Conservation (phyloP, 495 filamentous ascomycete species). For the Daldinia loculata region DNA sequence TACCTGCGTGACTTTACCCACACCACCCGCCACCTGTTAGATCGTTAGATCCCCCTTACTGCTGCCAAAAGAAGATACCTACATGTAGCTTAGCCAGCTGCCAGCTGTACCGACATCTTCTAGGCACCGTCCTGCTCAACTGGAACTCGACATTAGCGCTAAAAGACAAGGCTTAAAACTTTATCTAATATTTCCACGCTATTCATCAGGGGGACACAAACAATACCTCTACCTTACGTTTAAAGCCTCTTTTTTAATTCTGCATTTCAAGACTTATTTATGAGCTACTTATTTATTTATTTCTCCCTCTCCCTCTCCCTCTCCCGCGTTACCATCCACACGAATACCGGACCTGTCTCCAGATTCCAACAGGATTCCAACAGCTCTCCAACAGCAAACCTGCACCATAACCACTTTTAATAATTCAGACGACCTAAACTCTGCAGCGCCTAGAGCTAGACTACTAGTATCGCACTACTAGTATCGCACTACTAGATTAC, state of each 20-base stretch:
- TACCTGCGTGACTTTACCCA: not conserved
- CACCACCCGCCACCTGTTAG: not conserved
- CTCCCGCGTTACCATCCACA: not conserved
- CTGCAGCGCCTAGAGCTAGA: constrained; percentile 17
- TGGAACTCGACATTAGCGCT: not conserved
- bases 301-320: not conserved
- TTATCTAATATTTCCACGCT: not conserved
- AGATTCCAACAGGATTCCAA: not conserved
- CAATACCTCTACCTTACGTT: not conserved
- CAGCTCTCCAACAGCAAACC: not conserved
- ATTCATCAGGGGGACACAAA: not conserved
- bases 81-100: not conserved
- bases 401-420: constrained; percentile 6
- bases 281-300: not conserved
- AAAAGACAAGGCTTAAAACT: constrained; percentile 8
- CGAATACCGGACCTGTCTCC: not conserved
- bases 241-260: not conserved
- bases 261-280: not conserved
- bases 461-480: constrained; percentile 20
- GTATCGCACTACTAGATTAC: constrained; percentile 19
- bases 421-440: constrained; percentile 35
- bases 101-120: not conserved
- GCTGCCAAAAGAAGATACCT: not conserved
- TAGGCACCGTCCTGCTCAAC: not conserved
- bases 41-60: not conserved